Evolutionary conservation across 495 filamentous ascomycete genomes (phyloP).

Genomic region (Penicillium ochrochloron): DNA sequence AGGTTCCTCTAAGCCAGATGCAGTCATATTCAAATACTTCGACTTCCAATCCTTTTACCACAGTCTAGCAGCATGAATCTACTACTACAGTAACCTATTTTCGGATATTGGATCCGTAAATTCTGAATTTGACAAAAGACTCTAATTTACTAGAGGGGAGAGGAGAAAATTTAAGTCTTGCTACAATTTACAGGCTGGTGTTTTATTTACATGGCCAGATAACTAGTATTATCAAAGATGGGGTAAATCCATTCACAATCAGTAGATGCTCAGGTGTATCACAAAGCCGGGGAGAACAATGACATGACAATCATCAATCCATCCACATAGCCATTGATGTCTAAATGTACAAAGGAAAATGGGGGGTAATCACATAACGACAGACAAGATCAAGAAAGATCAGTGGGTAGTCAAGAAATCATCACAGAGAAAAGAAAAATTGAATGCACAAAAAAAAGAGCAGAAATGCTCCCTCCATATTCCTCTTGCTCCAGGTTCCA

Average conservation of each 20-base stretch:
- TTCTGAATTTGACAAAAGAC: background rate
- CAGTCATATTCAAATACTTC: background rate
- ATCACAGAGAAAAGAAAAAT: conserved; percentile 7
- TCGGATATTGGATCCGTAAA: too few relatives aligned
- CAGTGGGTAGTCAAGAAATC: conserved; percentile 7
- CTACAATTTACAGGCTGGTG: background rate
- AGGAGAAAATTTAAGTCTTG: background rate
- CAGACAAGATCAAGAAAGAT: conserved; percentile 19
- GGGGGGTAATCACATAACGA: conserved; percentile 9
- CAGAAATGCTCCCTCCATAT: background rate
- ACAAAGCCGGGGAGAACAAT: background rate
- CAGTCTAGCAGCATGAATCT: too few relatives aligned
- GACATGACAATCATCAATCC: background rate
- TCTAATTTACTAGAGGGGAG: background rate
- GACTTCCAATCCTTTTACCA: background rate
- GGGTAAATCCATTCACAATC: background rate
- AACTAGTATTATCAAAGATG: background rate
- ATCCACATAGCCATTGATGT: conserved; percentile 13
- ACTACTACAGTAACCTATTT: too few relatives aligned
- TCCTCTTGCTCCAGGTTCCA: background rate
- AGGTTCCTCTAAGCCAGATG: background rate
- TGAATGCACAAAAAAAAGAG: conserved; percentile 5
- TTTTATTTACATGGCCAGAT: background rate
- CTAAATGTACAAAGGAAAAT: conserved; percentile 26
- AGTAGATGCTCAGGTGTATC: conserved; percentile 3